Evolutionary conservation across 352 stramenopile species (phyloP).

Genomic region (Peronosclerospora sorghi): DNA sequence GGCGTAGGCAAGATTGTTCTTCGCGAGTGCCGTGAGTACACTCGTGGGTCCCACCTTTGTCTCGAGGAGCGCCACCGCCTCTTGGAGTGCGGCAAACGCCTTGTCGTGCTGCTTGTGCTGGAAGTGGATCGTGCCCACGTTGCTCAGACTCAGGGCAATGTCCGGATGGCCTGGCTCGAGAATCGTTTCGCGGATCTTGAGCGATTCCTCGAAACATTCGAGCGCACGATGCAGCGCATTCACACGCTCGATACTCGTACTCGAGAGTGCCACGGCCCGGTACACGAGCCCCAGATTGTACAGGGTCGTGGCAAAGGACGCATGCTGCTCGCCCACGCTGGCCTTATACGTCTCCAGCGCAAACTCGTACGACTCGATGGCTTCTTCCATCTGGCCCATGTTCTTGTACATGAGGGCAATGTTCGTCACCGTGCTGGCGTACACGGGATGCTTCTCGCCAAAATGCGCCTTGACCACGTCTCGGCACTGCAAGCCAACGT

Average conservation of each 20-base stretch:
- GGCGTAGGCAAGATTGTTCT: constrained; percentile 78
- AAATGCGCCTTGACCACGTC: constrained; percentile 67
- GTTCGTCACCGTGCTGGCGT: constrained; percentile 77
- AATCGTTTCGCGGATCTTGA: constrained; percentile 60
- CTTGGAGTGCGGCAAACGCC: constrained; percentile 42
- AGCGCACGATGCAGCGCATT: constrained; percentile 47
- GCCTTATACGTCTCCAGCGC: constrained; percentile 74
- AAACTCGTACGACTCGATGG: constrained; percentile 72
- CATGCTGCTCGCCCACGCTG: constrained; percentile 67
- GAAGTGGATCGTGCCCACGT: constrained; percentile 71
- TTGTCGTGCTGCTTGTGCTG: constrained; percentile 73
- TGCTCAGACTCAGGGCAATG: constrained; percentile 73
- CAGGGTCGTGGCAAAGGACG: constrained; percentile 75
- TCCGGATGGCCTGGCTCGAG: constrained; percentile 67
- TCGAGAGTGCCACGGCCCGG: constrained; percentile 40
- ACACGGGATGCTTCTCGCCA: constrained; percentile 67
- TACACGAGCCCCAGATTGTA: constrained; percentile 77
- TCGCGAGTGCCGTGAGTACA: constrained; percentile 58
- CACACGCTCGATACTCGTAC: constrained; percentile 60
- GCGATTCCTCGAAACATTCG: constrained; percentile 70
- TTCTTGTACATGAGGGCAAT: constrained; percentile 86
- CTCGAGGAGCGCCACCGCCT: constrained; percentile 51
- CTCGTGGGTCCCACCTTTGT: constrained; percentile 43
- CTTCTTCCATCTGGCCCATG: constrained; percentile 57
- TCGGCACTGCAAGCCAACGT: constrained; percentile 54